A percentile compares a stretch with the other conserved stretches of the same genome.
Conservation (phyloP, 345 rosid genomes). For the Mallotus nudiflorus region DNA sequence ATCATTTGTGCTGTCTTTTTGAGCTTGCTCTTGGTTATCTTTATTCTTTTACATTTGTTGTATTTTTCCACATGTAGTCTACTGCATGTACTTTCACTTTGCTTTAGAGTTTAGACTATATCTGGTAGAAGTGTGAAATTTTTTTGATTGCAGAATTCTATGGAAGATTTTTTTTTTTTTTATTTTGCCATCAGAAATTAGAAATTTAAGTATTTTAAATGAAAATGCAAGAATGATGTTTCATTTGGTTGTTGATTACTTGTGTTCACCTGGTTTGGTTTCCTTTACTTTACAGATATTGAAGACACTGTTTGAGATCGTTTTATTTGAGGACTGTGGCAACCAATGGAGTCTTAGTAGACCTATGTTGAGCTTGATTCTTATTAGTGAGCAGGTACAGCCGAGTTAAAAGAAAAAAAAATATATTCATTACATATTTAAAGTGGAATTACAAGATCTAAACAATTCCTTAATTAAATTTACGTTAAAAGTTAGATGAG, state of each 20-base stretch:
- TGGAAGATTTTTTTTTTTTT: not conserved
- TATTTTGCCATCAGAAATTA: not conserved
- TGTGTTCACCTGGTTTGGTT: constrained; percentile 2
- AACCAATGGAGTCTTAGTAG: constrained; percentile 99
- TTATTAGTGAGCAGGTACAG: constrained; percentile 78
- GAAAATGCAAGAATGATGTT: not conserved
- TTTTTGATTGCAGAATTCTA: not conserved
- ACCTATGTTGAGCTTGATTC: constrained; percentile 93
- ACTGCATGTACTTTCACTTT: no score
- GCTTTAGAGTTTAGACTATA: no score
- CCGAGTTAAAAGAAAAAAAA: no score
- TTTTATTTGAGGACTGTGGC: constrained; percentile 91
- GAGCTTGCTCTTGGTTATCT: no score
- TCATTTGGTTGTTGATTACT: not conserved
- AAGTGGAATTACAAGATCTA: no score
- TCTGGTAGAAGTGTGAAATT: no score
- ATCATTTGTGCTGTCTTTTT: no score
- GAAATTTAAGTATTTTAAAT: not conserved
- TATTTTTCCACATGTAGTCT: no score
- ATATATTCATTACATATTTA: no score
- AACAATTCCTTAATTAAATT: no score
- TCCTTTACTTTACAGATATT: constrained; percentile 60
- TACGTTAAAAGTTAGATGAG: not conserved
- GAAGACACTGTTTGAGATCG: constrained; percentile 92
- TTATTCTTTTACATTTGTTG: no score